phyloP scores from a whole-genome alignment of 495 filamentous ascomycete genomes.

The Cairneyella variabilis region DNA sequence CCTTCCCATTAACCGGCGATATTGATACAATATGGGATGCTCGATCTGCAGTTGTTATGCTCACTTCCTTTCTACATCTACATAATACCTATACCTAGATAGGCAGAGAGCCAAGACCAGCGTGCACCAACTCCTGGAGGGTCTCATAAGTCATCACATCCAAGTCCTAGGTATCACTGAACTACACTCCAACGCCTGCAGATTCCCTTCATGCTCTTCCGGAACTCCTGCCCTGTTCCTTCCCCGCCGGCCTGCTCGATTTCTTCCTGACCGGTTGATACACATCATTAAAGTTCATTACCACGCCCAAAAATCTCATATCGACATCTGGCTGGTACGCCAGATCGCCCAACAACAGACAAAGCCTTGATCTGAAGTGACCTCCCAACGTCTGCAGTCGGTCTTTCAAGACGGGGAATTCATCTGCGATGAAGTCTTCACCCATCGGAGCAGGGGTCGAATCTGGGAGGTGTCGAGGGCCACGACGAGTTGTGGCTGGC shows the following conservation, averaged over 20 bases:
- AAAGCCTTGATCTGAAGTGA: constrained; percentile 71
- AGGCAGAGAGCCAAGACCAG: too few relatives aligned
- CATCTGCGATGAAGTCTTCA: constrained; percentile 38
- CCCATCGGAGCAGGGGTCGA: constrained; percentile 13
- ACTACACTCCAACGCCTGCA: too few relatives aligned
- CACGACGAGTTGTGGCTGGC: constrained; percentile 24
- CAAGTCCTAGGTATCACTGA: too few relatives aligned
- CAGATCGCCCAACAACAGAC: constrained; percentile 81
- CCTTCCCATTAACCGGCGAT: too few relatives aligned
- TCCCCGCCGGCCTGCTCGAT: constrained; percentile 14
- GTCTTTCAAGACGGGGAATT: constrained; percentile 69
- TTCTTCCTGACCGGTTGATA: constrained; percentile 50
- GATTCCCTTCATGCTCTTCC: too few relatives aligned
- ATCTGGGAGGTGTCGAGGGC: constrained; percentile 18
- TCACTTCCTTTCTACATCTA: too few relatives aligned
- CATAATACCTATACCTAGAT: too few relatives aligned
- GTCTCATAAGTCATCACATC: too few relatives aligned
- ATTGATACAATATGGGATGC: too few relatives aligned
- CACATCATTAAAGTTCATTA: constrained; percentile 99
- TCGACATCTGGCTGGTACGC: constrained; percentile 92
- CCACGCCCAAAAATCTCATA: constrained; percentile 90
- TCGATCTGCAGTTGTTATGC: too few relatives aligned
- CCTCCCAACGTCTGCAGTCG: constrained; percentile 65
- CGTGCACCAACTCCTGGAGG: too few relatives aligned
- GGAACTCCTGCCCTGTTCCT: constrained; percentile 15